Conservation (phyloP, 73 alveolate genomes). For the Breviolum minutum region DNA sequence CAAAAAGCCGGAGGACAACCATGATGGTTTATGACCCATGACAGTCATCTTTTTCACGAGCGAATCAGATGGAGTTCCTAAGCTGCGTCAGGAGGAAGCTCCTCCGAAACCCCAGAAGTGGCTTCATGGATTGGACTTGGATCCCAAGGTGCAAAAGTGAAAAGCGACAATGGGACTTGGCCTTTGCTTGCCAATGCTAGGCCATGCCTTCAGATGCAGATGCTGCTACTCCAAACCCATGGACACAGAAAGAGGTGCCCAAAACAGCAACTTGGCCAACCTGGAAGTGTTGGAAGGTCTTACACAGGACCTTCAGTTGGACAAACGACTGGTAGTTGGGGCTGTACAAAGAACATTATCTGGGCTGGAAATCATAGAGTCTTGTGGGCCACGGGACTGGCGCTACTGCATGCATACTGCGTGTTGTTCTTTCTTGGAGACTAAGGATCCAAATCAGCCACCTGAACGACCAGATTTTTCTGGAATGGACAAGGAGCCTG, state of each 20-base stretch:
- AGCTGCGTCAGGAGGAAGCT: conserved; percentile 24
- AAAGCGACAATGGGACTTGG: not conserved
- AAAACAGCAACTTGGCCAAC: not conserved
- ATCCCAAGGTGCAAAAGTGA: conserved; percentile 33
- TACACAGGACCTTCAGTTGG: too few relatives aligned
- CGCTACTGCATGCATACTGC: not conserved
- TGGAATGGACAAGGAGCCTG: conserved; percentile 83
- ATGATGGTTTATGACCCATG: not conserved
- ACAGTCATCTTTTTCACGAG: not conserved
- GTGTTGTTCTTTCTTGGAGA: not conserved
- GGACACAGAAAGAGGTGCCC: conserved; percentile 76
- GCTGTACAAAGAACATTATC: too few relatives aligned
- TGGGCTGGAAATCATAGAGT: too few relatives aligned
- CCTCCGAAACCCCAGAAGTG: conserved; percentile 69
- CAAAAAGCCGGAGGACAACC: conserved; percentile 92
- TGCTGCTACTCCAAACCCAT: conserved; percentile 71
- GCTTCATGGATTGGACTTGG: conserved; percentile 92
- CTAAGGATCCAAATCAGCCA: conserved; percentile 64
- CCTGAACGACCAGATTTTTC: conserved; percentile 90
- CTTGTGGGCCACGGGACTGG: too few relatives aligned
- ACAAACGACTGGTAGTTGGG: too few relatives aligned
- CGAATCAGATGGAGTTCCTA: not conserved
- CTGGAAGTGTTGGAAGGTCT: not conserved
- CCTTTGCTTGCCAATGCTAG: not conserved
- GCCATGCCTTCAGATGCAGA: conserved; percentile 86